Evolutionary conservation across 1,284 basidiomycete genomes (phyloP), one percentile per base, ranked within the genome.

Genomic region (Ustilago curta): DNA sequence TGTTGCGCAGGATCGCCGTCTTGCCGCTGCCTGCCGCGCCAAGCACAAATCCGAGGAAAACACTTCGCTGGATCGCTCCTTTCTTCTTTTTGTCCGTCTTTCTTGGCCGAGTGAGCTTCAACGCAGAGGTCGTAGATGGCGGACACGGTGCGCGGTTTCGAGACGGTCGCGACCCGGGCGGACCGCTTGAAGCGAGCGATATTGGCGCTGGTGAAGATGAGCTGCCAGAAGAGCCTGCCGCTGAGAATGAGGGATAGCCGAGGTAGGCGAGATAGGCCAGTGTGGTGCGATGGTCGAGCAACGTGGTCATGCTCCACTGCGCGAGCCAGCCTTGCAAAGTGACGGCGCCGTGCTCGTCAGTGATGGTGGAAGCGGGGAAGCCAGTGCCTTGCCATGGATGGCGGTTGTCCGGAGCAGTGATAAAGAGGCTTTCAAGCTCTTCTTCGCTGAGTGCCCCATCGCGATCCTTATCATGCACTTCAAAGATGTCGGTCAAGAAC

Each of bases 231-330:
- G 69, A 71, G 37, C 73, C 71, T 35, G 69, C 62, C 21, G 62
- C 47, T 18, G 78, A 70, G 60, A 81, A 79, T 8, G 75, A 77
- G 0, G 92, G 90, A 84, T 94, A 95, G 42, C 93, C 94, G 37
- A 95, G 88, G 83, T 98, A 97, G 18, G 95, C 95, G n/a, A 99
- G 91, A 85, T 97, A 98, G 25, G 94, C 92, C 23, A 99, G 87
- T 0, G 96, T 97, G 23, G 92, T 93, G 83, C 91, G 91, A 79
- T 95, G 91, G 81, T 97, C 93, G 18, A 99, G 88, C 2, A 99
- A 88, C 1, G 96, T 99, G 1, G 95, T 97, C 95, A 98, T 97
- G 84, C 93, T 97, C 96, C 96, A 99, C 84, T 98, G 95, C 25
- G 96, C 96, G 18, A 99, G 87, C 96, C 96, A 99, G 8, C 94